Conservation (phyloP, 176 grass and related monocot genomes). For the Eremochloa ophiuroides region DNA sequence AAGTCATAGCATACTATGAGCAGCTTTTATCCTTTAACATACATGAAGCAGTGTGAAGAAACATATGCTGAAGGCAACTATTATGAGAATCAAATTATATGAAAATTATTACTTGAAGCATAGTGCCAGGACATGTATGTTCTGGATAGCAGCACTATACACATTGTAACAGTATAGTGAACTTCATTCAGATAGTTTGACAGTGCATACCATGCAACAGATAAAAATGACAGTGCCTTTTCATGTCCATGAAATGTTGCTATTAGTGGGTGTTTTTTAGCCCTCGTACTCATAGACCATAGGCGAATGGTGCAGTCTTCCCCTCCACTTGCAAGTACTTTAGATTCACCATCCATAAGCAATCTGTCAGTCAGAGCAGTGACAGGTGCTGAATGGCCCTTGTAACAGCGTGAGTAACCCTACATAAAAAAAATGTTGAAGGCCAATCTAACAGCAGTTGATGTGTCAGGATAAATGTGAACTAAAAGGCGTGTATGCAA, state of each 20-base stretch:
- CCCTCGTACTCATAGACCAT: conserved; percentile 70
- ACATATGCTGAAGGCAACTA: neutral
- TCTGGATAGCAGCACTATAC: neutral
- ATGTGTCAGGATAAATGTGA: neutral
- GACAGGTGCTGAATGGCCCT: conserved; percentile 71
- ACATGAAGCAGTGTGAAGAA: neutral
- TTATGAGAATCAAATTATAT: neutral
- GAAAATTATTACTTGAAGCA: neutral
- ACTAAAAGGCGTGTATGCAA: neutral
- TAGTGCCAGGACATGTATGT: neutral
- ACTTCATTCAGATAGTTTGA: conserved; percentile 16
- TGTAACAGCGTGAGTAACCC: conserved; percentile 70
- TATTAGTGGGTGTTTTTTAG: conserved; percentile 52
- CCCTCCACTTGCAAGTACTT: conserved; percentile 83
- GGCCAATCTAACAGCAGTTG: neutral
- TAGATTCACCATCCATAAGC: conserved; percentile 52
- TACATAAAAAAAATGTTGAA: conserved; percentile 22
- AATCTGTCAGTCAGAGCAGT: conserved; percentile 78
- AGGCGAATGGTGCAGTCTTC: conserved; percentile 86
- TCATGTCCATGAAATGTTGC: conserved; percentile 85
- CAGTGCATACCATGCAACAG: conserved; percentile 64
- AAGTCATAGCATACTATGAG: neutral
- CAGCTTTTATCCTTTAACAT: neutral
- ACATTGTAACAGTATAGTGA: conserved; percentile 6
- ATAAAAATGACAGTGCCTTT: conserved; percentile 64